Conservation (phyloP, 2,329 filamentous ascomycete species). For the Fusarium staphyleae region DNA sequence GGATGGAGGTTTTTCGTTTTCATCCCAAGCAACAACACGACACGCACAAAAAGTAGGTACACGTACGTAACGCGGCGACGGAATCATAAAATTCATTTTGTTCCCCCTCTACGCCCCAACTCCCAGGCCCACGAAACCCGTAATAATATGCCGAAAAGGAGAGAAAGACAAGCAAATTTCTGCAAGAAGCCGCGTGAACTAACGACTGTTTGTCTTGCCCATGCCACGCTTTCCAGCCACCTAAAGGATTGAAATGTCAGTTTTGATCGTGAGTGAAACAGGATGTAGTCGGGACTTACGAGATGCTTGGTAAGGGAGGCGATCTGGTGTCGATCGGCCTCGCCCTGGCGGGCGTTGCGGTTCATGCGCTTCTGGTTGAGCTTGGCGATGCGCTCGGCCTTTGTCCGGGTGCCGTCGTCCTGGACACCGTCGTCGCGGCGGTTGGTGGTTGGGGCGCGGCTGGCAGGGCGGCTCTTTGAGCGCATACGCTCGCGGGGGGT, state of each 20-base stretch:
- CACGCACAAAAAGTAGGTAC: constrained; percentile 9
- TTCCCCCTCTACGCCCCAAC: constrained; percentile 42
- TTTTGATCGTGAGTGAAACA: background rate
- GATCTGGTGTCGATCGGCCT: constrained; percentile 89
- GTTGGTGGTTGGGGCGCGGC: constrained; percentile 68
- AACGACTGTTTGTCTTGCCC: constrained; percentile 83
- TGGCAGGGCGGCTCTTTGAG: constrained; percentile 77
- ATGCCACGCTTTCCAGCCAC: constrained; percentile 91
- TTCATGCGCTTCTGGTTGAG: constrained; percentile 98
- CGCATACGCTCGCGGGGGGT: constrained; percentile 65
- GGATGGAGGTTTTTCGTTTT: constrained; percentile 16
- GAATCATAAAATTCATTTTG: constrained; percentile 31
- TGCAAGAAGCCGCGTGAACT: constrained; percentile 41
- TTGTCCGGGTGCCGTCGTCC: constrained; percentile 69
- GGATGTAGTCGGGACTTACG: constrained; percentile 61
- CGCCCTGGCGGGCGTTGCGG: constrained; percentile 94
- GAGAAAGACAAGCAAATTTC: constrained; percentile 32
- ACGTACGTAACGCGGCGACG: constrained; percentile 23
- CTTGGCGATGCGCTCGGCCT: constrained; percentile 88
- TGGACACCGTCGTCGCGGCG: constrained; percentile 79
- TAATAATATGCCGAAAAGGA: constrained; percentile 36
- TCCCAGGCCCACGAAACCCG: constrained; percentile 41
- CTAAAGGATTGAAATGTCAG: constrained; percentile 51
- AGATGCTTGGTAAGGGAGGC: constrained; percentile 88
- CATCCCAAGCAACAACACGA: constrained; percentile 32